phyloP scores from a whole-genome alignment of 495 filamentous ascomycete species.

The Ramalina intermedia region DNA sequence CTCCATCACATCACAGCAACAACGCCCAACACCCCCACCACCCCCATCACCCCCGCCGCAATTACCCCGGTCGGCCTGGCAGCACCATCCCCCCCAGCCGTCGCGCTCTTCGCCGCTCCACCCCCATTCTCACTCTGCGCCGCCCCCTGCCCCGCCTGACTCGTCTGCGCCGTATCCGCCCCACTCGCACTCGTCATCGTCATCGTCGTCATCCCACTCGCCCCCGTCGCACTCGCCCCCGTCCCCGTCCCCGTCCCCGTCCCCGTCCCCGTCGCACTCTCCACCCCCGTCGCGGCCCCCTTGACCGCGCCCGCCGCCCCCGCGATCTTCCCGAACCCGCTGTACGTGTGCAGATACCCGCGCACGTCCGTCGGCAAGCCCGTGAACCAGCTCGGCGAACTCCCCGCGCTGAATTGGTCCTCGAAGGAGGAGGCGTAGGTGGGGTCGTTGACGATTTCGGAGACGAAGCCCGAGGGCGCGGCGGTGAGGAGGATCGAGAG shows the following conservation, averaged over 20 bases:
- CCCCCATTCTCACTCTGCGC: background rate
- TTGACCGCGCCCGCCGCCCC: slow-evolving; percentile 8
- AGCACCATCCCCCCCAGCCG: slow-evolving; percentile 1
- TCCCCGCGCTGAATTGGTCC: slow-evolving; percentile 13
- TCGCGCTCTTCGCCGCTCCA: background rate
- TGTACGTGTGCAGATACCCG: slow-evolving; percentile 17
- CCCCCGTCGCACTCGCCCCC: slow-evolving; percentile 6
- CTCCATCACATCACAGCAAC: background rate
- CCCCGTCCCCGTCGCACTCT: slow-evolving; percentile 10
- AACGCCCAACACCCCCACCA: slow-evolving; percentile 8
- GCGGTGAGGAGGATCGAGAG: slow-evolving; percentile 16
- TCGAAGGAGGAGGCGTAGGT: slow-evolving; percentile 14
- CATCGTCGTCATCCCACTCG: background rate
- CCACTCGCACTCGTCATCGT: slow-evolving; percentile 4
- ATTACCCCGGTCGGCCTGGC: slow-evolving; percentile 7
- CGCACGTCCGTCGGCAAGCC: slow-evolving; percentile 15
- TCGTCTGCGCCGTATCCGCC: slow-evolving; percentile 2
- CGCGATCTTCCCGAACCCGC: slow-evolving; percentile 9
- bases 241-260: slow-evolving; percentile 19
- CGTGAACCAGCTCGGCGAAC: slow-evolving; percentile 19
- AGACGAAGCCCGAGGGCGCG: slow-evolving; percentile 14
- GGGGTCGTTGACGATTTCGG: slow-evolving; percentile 14
- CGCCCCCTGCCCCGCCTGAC: background rate
- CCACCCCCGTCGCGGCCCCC: background rate
- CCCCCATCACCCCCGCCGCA: slow-evolving; percentile 7